Percentiles rank a stretch among this genome's conserved stretches.
Evolutionary conservation across 441 rosid genomes (phyloP).

Genomic region (Adansonia grandidieri): DNA sequence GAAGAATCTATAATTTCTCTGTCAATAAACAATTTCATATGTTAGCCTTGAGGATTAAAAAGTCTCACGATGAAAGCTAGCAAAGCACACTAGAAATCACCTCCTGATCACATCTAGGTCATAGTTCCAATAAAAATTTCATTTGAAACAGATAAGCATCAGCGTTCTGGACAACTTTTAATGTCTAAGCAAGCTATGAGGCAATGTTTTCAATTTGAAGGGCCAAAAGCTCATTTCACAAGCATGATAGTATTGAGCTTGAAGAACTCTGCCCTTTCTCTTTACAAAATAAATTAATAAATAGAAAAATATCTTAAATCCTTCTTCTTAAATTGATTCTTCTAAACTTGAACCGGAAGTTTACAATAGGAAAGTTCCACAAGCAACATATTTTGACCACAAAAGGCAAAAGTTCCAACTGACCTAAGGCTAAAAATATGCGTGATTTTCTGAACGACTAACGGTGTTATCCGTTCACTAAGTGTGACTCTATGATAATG

Average conservation of each 20-base stretch:
- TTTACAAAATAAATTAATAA: too few relatives aligned
- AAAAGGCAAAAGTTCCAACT: not conserved
- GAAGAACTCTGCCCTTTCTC: too few relatives aligned
- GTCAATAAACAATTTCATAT: conserved; percentile 30
- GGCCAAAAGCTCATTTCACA: too few relatives aligned
- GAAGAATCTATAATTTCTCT: conserved; percentile 77
- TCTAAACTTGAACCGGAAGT: not conserved
- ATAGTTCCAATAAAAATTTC: not conserved
- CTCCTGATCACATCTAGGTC: conserved; percentile 2
- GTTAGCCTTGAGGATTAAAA: conserved; percentile 26
- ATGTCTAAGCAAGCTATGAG: too few relatives aligned
- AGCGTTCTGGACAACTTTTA: too few relatives aligned
- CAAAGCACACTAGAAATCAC: not conserved
- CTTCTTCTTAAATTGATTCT: too few relatives aligned
- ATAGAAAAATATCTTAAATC: too few relatives aligned
- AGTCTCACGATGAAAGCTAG: conserved; percentile 17
- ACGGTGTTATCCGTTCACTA: not conserved
- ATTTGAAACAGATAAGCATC: too few relatives aligned
- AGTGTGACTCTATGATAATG: not conserved
- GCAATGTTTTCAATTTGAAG: too few relatives aligned
- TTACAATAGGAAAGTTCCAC: not conserved
- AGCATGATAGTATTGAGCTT: too few relatives aligned
- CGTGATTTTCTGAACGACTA: not conserved
- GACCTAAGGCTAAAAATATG: not conserved
- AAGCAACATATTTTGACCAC: not conserved